Evolutionary conservation across 345 rosid species (phyloP).

Genomic region (Salix exigua): DNA sequence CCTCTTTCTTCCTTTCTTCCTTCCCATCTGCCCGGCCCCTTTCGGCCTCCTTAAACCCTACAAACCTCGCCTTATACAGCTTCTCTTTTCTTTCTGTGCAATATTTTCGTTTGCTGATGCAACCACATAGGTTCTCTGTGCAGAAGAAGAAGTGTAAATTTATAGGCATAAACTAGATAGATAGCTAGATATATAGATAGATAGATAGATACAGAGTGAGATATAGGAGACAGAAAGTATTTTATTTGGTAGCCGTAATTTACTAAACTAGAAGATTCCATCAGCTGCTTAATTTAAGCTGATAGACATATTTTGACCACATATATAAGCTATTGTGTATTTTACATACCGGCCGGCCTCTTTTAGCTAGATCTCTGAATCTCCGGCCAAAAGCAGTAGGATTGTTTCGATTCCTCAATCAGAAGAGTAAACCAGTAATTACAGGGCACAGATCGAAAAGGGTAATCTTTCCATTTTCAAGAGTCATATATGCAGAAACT

Average conservation of each 20-base stretch:
- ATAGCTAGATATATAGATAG: not conserved
- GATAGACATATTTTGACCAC: slow-evolving; percentile 1
- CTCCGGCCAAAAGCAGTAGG: not conserved
- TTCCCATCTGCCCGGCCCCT: slow-evolving; percentile 3
- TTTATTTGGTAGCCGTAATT: slow-evolving; percentile 1
- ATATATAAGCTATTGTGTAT: not conserved
- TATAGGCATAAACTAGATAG: not conserved
- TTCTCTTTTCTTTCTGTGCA: not conserved
- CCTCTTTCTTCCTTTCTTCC: slow-evolving; percentile 5
- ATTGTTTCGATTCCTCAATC: slow-evolving; percentile 1
- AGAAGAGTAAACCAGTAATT: slow-evolving; percentile 12
- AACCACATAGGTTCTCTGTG: slow-evolving; percentile 1
- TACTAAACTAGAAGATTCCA: not conserved
- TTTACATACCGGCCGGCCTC: not conserved
- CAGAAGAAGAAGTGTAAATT: not conserved
- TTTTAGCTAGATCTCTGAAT: slow-evolving; percentile 18
- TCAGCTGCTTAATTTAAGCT: slow-evolving; percentile 2
- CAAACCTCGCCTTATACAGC: not conserved
- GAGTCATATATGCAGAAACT: not conserved
- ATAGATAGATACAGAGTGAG: not conserved
- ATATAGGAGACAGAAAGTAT: not conserved
- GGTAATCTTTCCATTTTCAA: slow-evolving; percentile 19
- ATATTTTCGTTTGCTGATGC: not conserved
- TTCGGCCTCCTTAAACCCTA: not conserved
- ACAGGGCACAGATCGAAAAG: slow-evolving; percentile 9